Base-by-base conservation (phyloP, 148 eudicot genomes). In the Mesembryanthemum crystallinum region DNA sequence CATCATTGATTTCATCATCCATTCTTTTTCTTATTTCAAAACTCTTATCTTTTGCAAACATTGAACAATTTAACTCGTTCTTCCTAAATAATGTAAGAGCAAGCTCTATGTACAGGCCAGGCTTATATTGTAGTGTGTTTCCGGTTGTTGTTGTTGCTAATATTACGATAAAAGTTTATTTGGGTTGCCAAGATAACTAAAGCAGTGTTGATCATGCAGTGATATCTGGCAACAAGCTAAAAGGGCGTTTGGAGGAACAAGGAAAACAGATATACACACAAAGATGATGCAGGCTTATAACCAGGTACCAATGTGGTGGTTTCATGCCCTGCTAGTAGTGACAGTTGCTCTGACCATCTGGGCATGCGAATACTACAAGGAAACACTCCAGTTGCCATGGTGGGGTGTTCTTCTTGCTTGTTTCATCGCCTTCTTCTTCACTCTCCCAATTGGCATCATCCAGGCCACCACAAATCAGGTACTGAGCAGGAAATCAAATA, bases 391-490 rank as follows among this genome's bases (percentile, higher is more conserved):
- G 33, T 80, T 92, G 70, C 93, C 91, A 11, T 91, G 93, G 92
- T 91, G 96, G 96, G 98, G 96, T 47, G 96, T 93, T 43, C 69
- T 89, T 63, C 79, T 90, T 13, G 88, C 93, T 49, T 92, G 93
- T 28, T 84, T 63, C 8, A 35, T 90, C 21, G 87, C 97, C 18
- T 64, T 90, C 45, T 25, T 82, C 23, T 93, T 85, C 87, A 93
- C 96, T n/a, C 90, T 93, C 35, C 98, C 98, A 1, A 87, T 93
- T 24, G 93, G 98, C 13, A 51, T 89, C 76, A 92, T 93, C 64
- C 28, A 52, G 28, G 93, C 96, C 71, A 93, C 95, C 67, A 93
- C 96, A 73, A 93, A 93, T 75, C 95, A 86, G 93, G 96, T 89
- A 76, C 73, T 72, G 25, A 52, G 15, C 37, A 24, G 24, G 15